Base-by-base conservation (phyloP, 2,329 filamentous ascomycete genomes). In the Cryoendolithus antarcticus region DNA sequence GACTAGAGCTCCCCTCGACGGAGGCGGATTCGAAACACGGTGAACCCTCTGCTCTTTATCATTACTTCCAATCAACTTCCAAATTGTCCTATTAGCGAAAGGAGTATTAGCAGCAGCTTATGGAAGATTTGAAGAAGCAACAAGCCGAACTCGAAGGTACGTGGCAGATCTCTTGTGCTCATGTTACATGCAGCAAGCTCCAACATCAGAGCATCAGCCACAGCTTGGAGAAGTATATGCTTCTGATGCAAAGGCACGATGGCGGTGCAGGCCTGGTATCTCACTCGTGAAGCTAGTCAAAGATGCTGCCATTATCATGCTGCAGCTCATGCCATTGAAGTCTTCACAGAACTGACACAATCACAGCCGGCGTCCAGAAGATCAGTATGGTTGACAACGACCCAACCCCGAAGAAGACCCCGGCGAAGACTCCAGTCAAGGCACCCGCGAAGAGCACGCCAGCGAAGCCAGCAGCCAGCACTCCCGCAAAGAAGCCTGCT, bases 51-150 rank as follows among this genome's bases (percentile, higher is more conserved):
- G 15, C 15, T 19, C 15, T 19, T 19, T 19, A 19, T 5, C 15
- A 19, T 19, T 19, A 19, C 15, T 19, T 19, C 15, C 15, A 19
- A 19, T 19, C 15, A 19, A 19, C 15, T 19, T 19, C 3, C 15
- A 19, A 19, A 19, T 19, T 19, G 15, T 19, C 3, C 15, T 19
- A 19, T 19, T 19, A 19, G 15, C 15, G 15, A 19, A 19, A 5
- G 15, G 15, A 19, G 15, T 19, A 19, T 19, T 19, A 19, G 15
- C 15, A 19, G 15, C 15, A 19, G 15, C 15, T 19, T 19, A 38
- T 63, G 13, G 55, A 61, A 27, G 52, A 62, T 8, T 48, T 64
- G 35, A 64, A 64, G 52, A 54, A 63, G 48, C 62, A 64, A 47
- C 62, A 61, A 40, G 56, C 54, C 43, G 58, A 56, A 12, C 54